Conservation (phyloP, 257 asterid genomes). For the Solanum virginianum region DNA sequence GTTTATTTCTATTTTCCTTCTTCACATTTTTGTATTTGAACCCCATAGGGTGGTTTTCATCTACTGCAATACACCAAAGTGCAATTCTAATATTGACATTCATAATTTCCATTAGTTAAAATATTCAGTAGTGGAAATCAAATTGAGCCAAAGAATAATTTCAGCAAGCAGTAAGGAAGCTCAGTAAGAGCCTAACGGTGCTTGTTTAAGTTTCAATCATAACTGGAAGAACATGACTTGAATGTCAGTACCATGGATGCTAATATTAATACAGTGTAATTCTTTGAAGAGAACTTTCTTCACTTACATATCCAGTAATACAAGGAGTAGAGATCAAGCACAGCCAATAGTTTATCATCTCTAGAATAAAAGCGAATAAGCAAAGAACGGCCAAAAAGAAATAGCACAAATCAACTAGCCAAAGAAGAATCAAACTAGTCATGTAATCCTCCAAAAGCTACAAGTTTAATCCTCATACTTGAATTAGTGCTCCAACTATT, state of each 20-base stretch:
- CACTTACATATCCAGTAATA: neutral
- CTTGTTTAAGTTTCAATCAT: neutral
- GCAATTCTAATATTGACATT: neutral
- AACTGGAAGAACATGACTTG: neutral
- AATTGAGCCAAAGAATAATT: neutral
- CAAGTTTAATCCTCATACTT: neutral
- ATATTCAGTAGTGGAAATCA: neutral
- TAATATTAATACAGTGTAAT: neutral
- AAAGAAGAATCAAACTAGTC: neutral
- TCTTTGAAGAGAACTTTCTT: neutral
- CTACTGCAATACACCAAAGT: neutral
- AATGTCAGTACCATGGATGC: neutral
- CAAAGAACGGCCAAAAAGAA: neutral
- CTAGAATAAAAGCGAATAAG: neutral
- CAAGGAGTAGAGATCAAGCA: neutral
- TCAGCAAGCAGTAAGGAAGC: neutral
- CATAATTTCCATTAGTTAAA: neutral
- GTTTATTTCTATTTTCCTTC: neutral
- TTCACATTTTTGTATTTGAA: neutral
- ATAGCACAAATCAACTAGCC: neutral
- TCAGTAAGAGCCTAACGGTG: neutral
- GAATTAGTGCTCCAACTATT: neutral
- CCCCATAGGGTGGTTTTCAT: neutral
- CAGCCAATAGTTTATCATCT: neutral
- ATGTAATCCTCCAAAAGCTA: neutral